Evolutionary conservation across 2,329 filamentous ascomycete species (phyloP), one percentile per base, ranked within the genome.

Genomic region (Hypoxylon sp.): DNA sequence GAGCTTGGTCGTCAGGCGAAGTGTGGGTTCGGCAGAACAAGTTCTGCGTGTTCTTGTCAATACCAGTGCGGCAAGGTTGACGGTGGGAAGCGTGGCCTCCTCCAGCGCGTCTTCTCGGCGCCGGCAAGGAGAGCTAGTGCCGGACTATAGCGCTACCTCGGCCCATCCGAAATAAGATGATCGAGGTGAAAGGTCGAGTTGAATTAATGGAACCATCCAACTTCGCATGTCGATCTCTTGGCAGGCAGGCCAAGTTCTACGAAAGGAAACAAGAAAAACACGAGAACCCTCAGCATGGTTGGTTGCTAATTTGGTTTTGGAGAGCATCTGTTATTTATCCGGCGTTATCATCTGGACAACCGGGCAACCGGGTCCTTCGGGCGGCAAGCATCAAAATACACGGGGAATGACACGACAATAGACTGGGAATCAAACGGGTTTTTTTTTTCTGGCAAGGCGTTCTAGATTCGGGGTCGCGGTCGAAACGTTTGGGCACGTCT

Each of bases 41-140:
- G 61, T 26, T 33, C 55, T 10, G 42, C 63, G 3, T 69, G 57
- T 42, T 45, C 55, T 23, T 66, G 49, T 41, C 67, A 67, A 17
- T 67, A 67, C 38, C 64, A 72, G 20, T 71, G 70, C 43, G 68
- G 65, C 2, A 66, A 71, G 29, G 56, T 66, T n/a, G 62, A 68
- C 13, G 62, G 67, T 18, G 63, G 63, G 10, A 74, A 71, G 51
- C 71, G 68, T 31, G 74, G 72, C 35, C 69, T 79, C 5, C 66
- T 80, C 13, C 75, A 78, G 18, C 75, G 77, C 8, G 73, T 79
- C 18, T 75, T 78, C 43, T 74, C 68, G 42, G 48, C 68, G 5
- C 55, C 63, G 6, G 54, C 48, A n/a, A 62, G 66, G 24, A 56
- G 59, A 59, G 24, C 47, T 11, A 63, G 42, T 42, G 35, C 53